These are phyloP conservation scores for Rhizophagus clarus DNA, from an alignment of 192 early-diverging fungal genomes.

Conservation along the genomic window DNA sequence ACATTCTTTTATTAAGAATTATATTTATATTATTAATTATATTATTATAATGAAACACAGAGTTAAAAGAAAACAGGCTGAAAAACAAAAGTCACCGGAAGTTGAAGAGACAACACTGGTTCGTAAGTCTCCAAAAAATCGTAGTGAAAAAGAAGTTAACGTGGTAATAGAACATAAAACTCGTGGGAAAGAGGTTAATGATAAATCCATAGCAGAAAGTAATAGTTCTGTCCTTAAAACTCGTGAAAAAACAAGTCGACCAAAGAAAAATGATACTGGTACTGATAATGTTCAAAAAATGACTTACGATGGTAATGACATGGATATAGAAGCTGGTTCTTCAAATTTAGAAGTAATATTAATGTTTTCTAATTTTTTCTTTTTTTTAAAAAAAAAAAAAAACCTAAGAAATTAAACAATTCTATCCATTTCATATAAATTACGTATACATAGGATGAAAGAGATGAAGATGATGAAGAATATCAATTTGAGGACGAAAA, in stretches of 20 bases:
- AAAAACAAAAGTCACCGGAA: not conserved
- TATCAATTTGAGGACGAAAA: not conserved
- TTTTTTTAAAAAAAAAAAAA: not conserved
- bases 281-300: not conserved
- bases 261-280: not conserved
- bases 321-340: not conserved
- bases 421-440: not conserved
- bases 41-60: not conserved
- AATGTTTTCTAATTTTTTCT: not conserved
- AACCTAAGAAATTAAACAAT: not conserved
- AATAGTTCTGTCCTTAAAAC: not conserved
- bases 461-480: not conserved
- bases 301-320: not conserved
- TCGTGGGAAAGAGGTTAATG: not conserved
- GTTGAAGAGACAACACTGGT: not conserved
- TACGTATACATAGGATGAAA: not conserved
- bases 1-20: too few relatives aligned
- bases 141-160: not conserved
- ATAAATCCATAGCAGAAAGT: not conserved
- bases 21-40: too few relatives aligned
- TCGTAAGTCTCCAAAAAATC: not conserved
- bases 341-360: not conserved
- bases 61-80: not conserved
- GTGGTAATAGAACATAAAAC: not conserved
- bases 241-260: not conserved